Base-by-base conservation (phyloP, 176 grass and related monocot genomes). In the Zoysia pacifica region DNA sequence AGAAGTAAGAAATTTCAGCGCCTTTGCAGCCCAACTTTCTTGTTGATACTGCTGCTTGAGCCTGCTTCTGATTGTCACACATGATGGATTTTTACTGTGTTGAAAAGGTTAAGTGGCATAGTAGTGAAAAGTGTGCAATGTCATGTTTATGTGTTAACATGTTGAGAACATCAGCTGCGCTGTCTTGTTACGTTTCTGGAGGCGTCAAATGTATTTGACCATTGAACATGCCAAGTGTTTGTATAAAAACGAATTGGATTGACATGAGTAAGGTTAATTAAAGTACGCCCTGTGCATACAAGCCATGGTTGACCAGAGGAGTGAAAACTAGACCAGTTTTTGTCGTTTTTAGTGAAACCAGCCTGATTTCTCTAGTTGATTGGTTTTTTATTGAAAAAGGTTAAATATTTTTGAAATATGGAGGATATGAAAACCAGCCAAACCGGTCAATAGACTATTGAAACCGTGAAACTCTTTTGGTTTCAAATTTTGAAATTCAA, bases 121-220 rank as follows among this genome's bases (percentile, higher is more conserved):
- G 37, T 18, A 2, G 52, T 48, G n/a, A 15, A 42, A 67, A 5
- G 60, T 65, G 75, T 46, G 64, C 16, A 62, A 19, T 52, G 15
- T 67, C 51, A 72, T 50, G 43, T 35, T 2, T 28, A 28, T 28
- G 13, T 11, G 14, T 20, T 19, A 59, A 59, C 52, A 3, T 59
- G 55, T 20, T 0, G 9, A 35, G 2, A 67, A 44, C 6, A 9
- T 41, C 0, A 4, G 38, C 76, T 67, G 18, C 10, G 5, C 10
- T 67, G 53, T 11, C 48, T 10, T 55, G 53, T 15, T 60, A 35
- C 10, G 7, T 28, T 61, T 61, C n/a, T 61, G 58, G 11, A 50
- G 53, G 19, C 47, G 74, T 64, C 82, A 78, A 71, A 16, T 77
- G 44, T 37, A 70, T 60, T 70, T 84, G 82, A 84, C 82, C 67